Evolutionary conservation across 805 yeast genomes (phyloP).

Genomic region (Tetrapisispora arboricola): DNA sequence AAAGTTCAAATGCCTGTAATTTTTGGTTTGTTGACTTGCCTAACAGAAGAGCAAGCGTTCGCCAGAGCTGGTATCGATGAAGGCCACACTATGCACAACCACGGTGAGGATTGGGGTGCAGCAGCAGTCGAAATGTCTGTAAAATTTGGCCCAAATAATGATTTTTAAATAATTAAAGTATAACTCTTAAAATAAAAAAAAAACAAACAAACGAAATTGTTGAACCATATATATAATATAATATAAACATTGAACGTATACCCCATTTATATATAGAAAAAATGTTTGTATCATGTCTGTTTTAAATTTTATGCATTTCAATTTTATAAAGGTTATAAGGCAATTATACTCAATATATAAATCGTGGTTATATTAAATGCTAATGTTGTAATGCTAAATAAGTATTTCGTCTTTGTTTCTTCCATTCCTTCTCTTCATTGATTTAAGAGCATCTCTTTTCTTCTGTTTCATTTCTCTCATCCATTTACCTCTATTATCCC

Average conservation of each 20-base stretch:
- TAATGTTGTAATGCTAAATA: conserved; percentile 4
- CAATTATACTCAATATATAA: no score
- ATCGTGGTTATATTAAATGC: no score
- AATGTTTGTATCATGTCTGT: no score
- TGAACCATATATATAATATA: no score
- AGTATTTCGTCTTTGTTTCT: conserved; percentile 10
- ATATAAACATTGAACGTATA: no score
- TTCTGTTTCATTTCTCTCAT: conserved; percentile 64
- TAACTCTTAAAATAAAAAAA: conserved; percentile 1
- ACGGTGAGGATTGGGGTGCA: conserved; percentile 97
- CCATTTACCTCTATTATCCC: conserved; percentile 74
- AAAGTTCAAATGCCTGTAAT: conserved; percentile 68
- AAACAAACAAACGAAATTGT: no score
- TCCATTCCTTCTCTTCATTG: conserved; percentile 35
- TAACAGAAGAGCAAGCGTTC: conserved; percentile 89
- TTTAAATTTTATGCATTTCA: no score
- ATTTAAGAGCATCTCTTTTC: conserved; percentile 62
- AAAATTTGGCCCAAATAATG: conserved; percentile 30
- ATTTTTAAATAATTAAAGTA: conserved; percentile 2
- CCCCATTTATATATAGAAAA: no score
- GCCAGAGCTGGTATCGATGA: conserved; percentile 85
- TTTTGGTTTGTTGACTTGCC: conserved; percentile 86
- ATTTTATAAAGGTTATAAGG: no score
- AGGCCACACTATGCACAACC: conserved; percentile 63
- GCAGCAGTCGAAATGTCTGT: conserved; percentile 94